Evolutionary conservation across 2,329 filamentous ascomycete species (phyloP), one percentile per base, ranked within the genome.

Genomic region (Paecilomyces variotii): DNA sequence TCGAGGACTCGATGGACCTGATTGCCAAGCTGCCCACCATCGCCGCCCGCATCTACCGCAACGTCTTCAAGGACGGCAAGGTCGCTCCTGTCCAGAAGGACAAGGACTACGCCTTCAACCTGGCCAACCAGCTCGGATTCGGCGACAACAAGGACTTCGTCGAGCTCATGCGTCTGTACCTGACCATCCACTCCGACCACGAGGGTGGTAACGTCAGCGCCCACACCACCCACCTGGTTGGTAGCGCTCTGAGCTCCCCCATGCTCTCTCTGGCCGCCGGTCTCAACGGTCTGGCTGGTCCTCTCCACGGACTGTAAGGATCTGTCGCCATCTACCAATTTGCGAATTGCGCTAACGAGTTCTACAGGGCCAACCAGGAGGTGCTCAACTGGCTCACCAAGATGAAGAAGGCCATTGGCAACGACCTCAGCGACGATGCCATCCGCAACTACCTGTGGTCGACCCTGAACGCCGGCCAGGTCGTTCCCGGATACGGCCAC

Each of bases 1-100:
- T 95, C 73, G 94, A 99, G 86, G 94, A 99, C 82, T 94, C 92
- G 63, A 97, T 99, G 93, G 93, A 99, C 81, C 84, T 99, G 77
- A 99, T 99, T 77, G 94, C 94, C 75, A 97, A 97, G 88, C 90
- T 99, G 70, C 94, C 94, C 76, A 97, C 91, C 77, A 97, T 99
- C 72, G 94, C 94, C 65, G 84, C 94, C 64, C 91, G 91, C 82
- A 99, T 99, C 85, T 99, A 99, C 88, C 94, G 96, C 84, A 99
- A 99, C 79, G 88, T 97, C 78, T 99, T 96, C 90, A 97, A 97
- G 87, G 94, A 96, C 74, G 94, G 94, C 82, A 97, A 97, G 88
- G 93, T 99, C 68, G 90, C 91, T 61, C 78, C 91, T 58, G 86
- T 96, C 77, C 88, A 97, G 84, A 95, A 96, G 85, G 93, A 97